These are phyloP conservation scores for Leishmania mexicana DNA, from an alignment of 208 protist genomes.

Conservation along the genomic window DNA sequence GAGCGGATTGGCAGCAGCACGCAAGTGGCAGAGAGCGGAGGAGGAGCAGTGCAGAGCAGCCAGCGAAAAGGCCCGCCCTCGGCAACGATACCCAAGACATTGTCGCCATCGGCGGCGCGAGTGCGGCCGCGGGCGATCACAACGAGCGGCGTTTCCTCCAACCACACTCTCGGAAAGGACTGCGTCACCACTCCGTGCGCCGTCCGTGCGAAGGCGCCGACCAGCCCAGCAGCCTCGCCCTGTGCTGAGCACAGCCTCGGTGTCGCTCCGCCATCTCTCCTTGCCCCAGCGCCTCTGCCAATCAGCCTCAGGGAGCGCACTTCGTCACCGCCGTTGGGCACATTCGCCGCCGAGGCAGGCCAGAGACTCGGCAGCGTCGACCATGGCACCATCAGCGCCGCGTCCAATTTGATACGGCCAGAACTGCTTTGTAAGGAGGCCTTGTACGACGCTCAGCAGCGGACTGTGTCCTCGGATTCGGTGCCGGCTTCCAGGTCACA, in stretches of 20 bases:
- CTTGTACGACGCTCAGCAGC: not conserved
- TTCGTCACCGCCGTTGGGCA: not conserved
- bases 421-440: not conserved
- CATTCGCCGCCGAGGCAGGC: not conserved
- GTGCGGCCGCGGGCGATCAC: not conserved
- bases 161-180: not conserved
- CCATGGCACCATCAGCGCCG: not conserved
- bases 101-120: not conserved
- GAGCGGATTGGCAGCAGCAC: not conserved
- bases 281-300: not conserved
- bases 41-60: not conserved
- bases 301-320: not conserved
- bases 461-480: not conserved
- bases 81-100: not conserved
- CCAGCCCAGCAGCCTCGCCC: not conserved
- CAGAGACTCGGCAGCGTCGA: not conserved
- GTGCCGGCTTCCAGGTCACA: not conserved
- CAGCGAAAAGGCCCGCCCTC: not conserved
- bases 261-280: not conserved
- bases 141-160: not conserved
- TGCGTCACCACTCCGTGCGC: not conserved
- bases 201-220: not conserved
- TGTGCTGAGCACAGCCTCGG: not conserved
- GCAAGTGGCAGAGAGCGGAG: not conserved
- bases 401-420: not conserved